phyloP scores from a whole-genome alignment of 495 filamentous ascomycete genomes.

The Daldinia loculata region DNA sequence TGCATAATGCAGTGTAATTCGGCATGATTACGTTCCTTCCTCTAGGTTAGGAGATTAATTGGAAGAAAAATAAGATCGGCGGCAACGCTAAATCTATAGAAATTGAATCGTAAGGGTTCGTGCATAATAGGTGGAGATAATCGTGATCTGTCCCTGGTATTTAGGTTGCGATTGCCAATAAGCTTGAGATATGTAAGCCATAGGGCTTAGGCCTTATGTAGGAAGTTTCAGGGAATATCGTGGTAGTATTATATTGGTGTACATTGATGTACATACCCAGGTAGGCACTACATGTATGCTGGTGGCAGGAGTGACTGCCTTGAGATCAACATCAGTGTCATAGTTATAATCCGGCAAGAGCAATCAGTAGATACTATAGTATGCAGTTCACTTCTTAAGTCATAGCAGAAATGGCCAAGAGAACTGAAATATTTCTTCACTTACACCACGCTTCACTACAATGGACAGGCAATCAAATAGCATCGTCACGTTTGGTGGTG shows the following conservation, averaged over 20 bases:
- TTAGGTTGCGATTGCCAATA: too few relatives aligned
- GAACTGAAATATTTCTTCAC: not conserved
- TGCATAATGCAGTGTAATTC: not conserved
- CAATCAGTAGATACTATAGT: not conserved
- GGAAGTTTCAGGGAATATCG: not conserved
- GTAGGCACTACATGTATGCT: not conserved
- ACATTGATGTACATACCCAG: not conserved
- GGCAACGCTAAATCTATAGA: not conserved
- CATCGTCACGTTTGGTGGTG: constrained; percentile 3
- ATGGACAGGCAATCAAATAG: constrained; percentile 17
- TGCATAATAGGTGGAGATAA: not conserved
- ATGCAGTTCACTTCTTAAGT: not conserved
- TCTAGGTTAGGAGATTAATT: too few relatives aligned
- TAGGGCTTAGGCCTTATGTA: not conserved
- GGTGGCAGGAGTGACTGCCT: not conserved
- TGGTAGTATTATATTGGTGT: too few relatives aligned
- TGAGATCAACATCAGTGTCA: not conserved
- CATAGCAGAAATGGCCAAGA: not conserved
- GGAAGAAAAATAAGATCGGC: too few relatives aligned
- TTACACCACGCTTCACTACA: not conserved
- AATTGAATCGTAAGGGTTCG: not conserved
- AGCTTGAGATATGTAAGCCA: not conserved
- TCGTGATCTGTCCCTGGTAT: not conserved
- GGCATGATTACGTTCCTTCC: not conserved
- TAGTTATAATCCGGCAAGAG: not conserved